Percentiles rank a stretch among this genome's conserved stretches.
Conservation (phyloP, 352 stramenopile genomes). For the Thalassiosira ordinaria region DNA sequence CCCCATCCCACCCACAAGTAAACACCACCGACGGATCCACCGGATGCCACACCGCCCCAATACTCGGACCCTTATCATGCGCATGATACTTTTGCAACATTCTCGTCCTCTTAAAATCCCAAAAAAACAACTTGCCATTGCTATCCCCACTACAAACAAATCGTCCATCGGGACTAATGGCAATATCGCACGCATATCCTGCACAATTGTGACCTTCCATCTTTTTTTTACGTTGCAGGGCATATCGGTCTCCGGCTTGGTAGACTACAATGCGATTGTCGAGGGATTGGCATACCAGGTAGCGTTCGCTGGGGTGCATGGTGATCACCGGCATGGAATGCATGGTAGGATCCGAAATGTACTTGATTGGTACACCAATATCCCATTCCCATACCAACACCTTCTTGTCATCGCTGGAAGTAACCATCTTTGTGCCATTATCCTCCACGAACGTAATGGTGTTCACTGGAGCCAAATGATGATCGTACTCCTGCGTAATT, state of each 20-base stretch:
- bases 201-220: conserved; percentile 85
- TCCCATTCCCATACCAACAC: conserved; percentile 97
- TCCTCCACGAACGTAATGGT: conserved; percentile 98
- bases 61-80: conserved; percentile 93
- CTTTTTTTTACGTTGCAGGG: conserved; percentile 91
- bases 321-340: conserved; percentile 97
- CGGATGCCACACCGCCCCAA: conserved; percentile 96
- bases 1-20: conserved; percentile 97
- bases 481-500: conserved; percentile 99
- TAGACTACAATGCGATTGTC: conserved; percentile 99
- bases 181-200: conserved; percentile 95
- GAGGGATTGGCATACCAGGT: conserved; percentile 94
- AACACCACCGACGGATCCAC: conserved; percentile 96
- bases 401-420: conserved; percentile 99
- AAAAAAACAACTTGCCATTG: conserved; percentile 97
- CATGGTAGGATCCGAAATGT: conserved; percentile 98
- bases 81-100: conserved; percentile 84
- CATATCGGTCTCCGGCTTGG: conserved; percentile 93
- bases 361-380: conserved; percentile 98
- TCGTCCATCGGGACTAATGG: conserved; percentile 95
- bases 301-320: conserved; percentile 92
- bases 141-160: conserved; percentile 95
- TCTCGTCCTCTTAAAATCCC: conserved; percentile 96
- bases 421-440: conserved; percentile 91
- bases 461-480: conserved; percentile 98